phyloP scores from a whole-genome alignment of 495 filamentous ascomycete species.

The Trichocladium antarcticum region DNA sequence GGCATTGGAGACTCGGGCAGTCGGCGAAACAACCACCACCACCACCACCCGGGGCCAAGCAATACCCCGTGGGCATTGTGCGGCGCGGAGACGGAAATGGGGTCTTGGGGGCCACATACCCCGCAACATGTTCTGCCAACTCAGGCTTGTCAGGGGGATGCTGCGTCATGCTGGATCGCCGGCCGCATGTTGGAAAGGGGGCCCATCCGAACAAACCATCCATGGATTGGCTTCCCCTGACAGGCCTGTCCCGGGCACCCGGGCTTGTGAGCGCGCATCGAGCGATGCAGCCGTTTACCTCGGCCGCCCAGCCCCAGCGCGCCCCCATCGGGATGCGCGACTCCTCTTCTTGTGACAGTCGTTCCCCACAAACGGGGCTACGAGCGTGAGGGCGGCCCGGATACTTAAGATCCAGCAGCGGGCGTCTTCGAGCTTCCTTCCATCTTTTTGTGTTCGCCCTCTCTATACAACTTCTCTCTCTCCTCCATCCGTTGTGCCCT shows the following conservation, averaged over 20 bases:
- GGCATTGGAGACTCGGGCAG: too few relatives aligned
- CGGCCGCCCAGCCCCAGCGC: background rate
- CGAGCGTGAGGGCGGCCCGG: background rate
- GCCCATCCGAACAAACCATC: background rate
- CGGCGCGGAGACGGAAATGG: too few relatives aligned
- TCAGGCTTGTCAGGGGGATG: too few relatives aligned
- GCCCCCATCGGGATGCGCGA: background rate
- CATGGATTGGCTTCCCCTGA: too few relatives aligned
- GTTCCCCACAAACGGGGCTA: background rate
- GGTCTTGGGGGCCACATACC: too few relatives aligned
- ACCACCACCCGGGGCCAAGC: too few relatives aligned
- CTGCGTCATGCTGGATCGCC: constrained; percentile 5
- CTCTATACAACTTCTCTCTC: background rate
- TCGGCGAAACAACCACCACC: too few relatives aligned
- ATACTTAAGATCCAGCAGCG: background rate
- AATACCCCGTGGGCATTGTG: too few relatives aligned
- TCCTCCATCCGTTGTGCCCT: background rate
- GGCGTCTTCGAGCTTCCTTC: background rate
- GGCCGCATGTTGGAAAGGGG: background rate
- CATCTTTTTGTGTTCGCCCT: background rate
- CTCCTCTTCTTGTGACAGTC: background rate
- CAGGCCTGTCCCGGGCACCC: background rate
- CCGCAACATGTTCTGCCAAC: too few relatives aligned
- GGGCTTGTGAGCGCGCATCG: background rate
- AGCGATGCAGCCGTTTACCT: background rate